Evolutionary conservation across 768 basidiomycete species (phyloP).

Genomic region (Boletellus sp.): DNA sequence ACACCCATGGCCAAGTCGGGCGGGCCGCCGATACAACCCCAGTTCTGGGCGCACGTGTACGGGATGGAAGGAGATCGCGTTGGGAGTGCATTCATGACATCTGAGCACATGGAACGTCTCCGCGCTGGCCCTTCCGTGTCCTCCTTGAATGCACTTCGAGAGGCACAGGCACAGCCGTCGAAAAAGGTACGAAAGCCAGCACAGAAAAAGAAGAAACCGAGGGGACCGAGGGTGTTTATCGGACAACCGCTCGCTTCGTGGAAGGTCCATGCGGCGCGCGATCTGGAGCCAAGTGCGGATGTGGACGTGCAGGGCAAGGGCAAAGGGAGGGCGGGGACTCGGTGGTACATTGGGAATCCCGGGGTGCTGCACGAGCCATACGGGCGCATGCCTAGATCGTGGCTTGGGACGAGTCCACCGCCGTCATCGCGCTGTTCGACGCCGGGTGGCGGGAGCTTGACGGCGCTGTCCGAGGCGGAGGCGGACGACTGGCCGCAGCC

Average conservation of each 20-base stretch:
- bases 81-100: constrained; percentile 26
- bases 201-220: not conserved
- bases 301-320: not conserved
- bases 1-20: not conserved
- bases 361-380: constrained; percentile 19
- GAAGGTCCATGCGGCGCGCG: constrained; percentile 18
- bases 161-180: not conserved
- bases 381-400: constrained; percentile 14
- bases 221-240: constrained; percentile 22
- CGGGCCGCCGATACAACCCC: not conserved
- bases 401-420: not conserved
- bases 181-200: not conserved
- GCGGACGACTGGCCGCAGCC: constrained; percentile 29
- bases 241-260: constrained; percentile 23
- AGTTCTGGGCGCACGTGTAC: constrained; percentile 36
- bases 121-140: not conserved
- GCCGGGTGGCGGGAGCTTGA: constrained; percentile 4
- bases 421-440: constrained; percentile 9
- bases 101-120: constrained; percentile 5
- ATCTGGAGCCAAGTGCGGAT: constrained; percentile 20
- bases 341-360: constrained; percentile 22
- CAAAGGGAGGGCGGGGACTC: not conserved
- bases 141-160: not conserved
- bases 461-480: constrained; percentile 11
- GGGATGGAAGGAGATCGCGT: constrained; percentile 27